A percentile compares a stretch with the other conserved stretches of the same genome.
These are phyloP conservation scores for Cutaneotrichosporon mucoides DNA, from an alignment of 1,284 basidiomycete species.

Conservation along the genomic window DNA sequence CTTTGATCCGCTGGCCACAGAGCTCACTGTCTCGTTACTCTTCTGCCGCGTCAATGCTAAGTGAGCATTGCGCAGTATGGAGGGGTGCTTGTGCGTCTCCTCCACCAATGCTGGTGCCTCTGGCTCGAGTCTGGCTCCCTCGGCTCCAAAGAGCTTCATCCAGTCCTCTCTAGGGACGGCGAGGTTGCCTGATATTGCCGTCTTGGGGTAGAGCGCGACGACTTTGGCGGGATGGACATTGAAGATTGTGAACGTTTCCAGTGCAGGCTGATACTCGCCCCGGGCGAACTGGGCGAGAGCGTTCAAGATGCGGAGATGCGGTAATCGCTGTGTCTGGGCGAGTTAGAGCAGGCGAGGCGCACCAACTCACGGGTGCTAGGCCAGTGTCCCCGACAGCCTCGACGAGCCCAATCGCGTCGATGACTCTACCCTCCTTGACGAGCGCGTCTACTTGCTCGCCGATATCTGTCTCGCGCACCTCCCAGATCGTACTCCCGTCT, in stretches of 20 bases:
- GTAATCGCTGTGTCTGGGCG: constrained; percentile 47
- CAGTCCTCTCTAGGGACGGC: constrained; percentile 63
- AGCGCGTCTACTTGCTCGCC: constrained; percentile 80
- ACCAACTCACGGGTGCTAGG: constrained; percentile 60
- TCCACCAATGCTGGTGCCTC: constrained; percentile 1
- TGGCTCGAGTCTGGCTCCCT: constrained; percentile 42
- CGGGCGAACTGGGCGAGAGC: constrained; percentile 70
- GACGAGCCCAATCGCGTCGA: constrained; percentile 75
- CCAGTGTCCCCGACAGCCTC: constrained; percentile 61
- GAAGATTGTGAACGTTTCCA: constrained; percentile 81
- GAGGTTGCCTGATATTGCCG: constrained; percentile 72
- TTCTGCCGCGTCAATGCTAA: constrained; percentile 27
- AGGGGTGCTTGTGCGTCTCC: constrained; percentile 1
- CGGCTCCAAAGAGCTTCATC: constrained; percentile 80
- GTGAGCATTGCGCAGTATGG: constrained; percentile 9
- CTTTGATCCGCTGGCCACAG: constrained; percentile 10
- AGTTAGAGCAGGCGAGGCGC: background rate
- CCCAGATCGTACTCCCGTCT: constrained; percentile 75
- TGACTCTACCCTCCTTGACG: constrained; percentile 65
- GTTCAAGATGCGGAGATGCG: constrained; percentile 62
- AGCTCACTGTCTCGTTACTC: constrained; percentile 36
- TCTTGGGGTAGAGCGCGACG: constrained; percentile 74
- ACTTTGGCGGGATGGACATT: constrained; percentile 93
- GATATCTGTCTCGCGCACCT: constrained; percentile 67
- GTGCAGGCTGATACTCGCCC: constrained; percentile 55